These are phyloP conservation scores for Meyerozyma guilliermondii DNA, from an alignment of 1,139 yeast genomes.

Conservation along the genomic window DNA sequence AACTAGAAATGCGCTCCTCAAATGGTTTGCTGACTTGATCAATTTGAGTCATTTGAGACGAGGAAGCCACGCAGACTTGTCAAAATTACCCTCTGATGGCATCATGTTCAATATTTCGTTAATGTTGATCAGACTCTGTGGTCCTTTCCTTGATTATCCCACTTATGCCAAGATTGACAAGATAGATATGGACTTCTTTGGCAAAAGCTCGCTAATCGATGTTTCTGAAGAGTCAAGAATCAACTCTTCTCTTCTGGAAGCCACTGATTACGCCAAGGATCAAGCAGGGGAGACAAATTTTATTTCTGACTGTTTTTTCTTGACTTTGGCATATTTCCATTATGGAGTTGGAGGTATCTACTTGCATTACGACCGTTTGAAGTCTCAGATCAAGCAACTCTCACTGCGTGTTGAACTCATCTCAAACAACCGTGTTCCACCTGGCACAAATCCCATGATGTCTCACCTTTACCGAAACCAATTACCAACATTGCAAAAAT, in stretches of 20 bases:
- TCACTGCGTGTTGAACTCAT: constrained; percentile 48
- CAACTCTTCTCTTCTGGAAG: constrained; percentile 69
- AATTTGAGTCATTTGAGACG: constrained; percentile 82
- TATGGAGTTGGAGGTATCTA: constrained; percentile 85
- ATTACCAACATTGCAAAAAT: constrained; percentile 41
- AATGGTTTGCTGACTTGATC: constrained; percentile 66
- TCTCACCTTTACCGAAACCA: constrained; percentile 29
- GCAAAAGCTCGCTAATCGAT: constrained; percentile 50
- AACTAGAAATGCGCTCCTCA: constrained; percentile 58
- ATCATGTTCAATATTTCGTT: constrained; percentile 74
- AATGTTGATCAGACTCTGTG: constrained; percentile 64
- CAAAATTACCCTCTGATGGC: constrained; percentile 70
- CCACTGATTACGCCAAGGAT: constrained; percentile 45
- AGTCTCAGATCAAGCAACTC: constrained; percentile 47
- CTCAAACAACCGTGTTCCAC: constrained; percentile 21
- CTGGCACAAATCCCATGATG: constrained; percentile 27
- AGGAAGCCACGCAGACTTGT: constrained; percentile 76
- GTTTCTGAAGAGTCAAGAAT: constrained; percentile 78
- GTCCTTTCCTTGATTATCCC: constrained; percentile 76
- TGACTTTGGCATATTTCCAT: constrained; percentile 74
- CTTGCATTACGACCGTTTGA: constrained; percentile 51
- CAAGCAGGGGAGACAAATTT: constrained; percentile 48
- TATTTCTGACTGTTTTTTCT: constrained; percentile 80
- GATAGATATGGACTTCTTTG: constrained; percentile 63
- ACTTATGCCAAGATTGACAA: constrained; percentile 61